A percentile compares a stretch with the other conserved stretches of the same genome.
phyloP scores from a whole-genome alignment of 2,329 filamentous ascomycete genomes.

The Aspergillus sp. region DNA sequence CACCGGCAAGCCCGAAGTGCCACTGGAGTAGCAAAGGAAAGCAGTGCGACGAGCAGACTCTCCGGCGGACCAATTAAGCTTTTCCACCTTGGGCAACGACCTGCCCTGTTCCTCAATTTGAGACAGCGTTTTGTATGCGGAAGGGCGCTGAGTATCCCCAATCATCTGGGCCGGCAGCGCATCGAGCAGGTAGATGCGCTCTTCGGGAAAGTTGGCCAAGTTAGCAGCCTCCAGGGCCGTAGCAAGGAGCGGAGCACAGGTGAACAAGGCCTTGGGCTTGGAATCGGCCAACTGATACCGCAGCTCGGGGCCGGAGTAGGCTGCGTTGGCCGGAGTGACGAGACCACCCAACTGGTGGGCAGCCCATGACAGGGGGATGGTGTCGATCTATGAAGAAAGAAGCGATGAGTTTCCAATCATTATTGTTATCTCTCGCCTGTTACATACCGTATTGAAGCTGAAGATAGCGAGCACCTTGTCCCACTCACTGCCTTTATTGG shows the following conservation, averaged over 20 bases:
- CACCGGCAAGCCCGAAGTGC: conserved; percentile 69
- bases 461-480: conserved; percentile 72
- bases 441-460: conserved; percentile 64
- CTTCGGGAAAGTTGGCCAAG: conserved; percentile 53
- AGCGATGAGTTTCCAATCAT: background rate
- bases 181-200: conserved; percentile 61
- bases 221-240: conserved; percentile 58
- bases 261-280: conserved; percentile 62
- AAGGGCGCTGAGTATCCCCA: conserved; percentile 37
- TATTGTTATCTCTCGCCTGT: background rate
- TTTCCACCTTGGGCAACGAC: conserved; percentile 31
- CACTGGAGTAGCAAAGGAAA: conserved; percentile 72
- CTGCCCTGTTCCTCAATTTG: conserved; percentile 57
- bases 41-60: conserved; percentile 54
- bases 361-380: conserved; percentile 63
- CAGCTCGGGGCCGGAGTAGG: conserved; percentile 61
- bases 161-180: conserved; percentile 48
- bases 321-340: conserved; percentile 65
- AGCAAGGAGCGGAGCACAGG: conserved; percentile 58
- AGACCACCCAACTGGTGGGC: conserved; percentile 68
- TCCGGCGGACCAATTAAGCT: conserved; percentile 33
- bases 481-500: conserved; percentile 66
- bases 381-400: conserved; percentile 55
- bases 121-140: conserved; percentile 54
- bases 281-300: conserved; percentile 64